Evolutionary conservation across 202 grass and related monocot genomes (phyloP).

Genomic region (Hordeum pubiflorum): DNA sequence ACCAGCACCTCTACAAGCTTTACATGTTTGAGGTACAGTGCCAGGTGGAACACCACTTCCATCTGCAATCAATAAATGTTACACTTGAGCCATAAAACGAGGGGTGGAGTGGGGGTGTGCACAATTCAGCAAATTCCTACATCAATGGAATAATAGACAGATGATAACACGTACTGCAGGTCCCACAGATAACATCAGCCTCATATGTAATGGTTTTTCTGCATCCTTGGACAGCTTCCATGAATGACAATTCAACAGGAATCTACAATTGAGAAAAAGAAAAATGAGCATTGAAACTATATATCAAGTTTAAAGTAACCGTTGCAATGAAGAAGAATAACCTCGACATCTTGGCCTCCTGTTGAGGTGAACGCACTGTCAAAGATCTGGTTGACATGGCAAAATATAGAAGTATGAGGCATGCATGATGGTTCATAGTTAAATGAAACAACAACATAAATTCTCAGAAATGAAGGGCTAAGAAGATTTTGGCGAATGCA

Average conservation of each 20-base stretch:
- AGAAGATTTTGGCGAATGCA: conserved; percentile 10
- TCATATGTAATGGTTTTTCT: conserved; percentile 77
- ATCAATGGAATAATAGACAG: conserved; percentile 13
- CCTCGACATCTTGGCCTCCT: conserved; percentile 90
- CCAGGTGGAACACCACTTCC: conserved; percentile 93
- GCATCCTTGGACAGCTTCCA: conserved; percentile 98
- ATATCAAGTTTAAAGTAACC: neutral
- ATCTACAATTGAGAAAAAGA: conserved; percentile 32
- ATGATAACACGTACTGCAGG: conserved; percentile 69
- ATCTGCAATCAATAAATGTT: conserved; percentile 50
- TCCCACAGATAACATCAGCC: conserved; percentile 65
- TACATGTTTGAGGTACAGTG: conserved; percentile 94
- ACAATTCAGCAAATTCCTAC: neutral
- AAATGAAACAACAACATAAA: neutral
- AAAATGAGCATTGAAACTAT: conserved; percentile 18
- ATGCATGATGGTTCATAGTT: neutral
- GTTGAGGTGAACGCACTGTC: conserved; percentile 37
- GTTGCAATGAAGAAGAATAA: conserved; percentile 19
- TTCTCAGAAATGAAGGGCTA: neutral
- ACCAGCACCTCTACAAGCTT: conserved; percentile 78
- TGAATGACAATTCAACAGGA: conserved; percentile 90
- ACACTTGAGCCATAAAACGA: neutral
- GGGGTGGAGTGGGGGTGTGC: neutral
- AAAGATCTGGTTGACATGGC: conserved; percentile 60
- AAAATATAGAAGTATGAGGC: conserved; percentile 32